These are phyloP conservation scores for Pinus taeda DNA, from an alignment of 75 land plant genomes.

Conservation along the genomic window DNA sequence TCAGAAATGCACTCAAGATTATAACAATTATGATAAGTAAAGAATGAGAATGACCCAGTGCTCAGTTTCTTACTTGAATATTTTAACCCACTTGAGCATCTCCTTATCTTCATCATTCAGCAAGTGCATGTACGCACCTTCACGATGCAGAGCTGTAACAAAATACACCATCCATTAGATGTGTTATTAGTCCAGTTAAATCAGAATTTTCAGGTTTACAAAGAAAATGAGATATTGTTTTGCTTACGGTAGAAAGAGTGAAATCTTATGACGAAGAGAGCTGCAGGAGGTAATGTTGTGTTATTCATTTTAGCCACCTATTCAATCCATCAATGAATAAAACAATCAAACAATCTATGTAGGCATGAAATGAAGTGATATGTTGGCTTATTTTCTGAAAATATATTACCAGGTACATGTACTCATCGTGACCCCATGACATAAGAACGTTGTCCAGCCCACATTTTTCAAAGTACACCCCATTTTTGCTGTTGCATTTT, in stretches of 20 bases:
- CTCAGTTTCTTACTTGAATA: constrained; percentile 55
- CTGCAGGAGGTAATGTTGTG: constrained; percentile 76
- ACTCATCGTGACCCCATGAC: constrained; percentile 96
- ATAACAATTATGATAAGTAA: neutral
- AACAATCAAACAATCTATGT: no score
- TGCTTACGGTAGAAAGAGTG: constrained; percentile 82
- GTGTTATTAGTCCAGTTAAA: neutral
- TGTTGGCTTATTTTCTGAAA: no score
- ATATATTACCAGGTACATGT: constrained; percentile 77
- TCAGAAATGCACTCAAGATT: neutral
- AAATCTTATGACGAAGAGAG: constrained; percentile 73
- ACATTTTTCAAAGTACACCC: constrained; percentile 68
- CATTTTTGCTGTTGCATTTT: constrained; percentile 55
- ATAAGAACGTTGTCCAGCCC: constrained; percentile 79
- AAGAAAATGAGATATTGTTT: neutral
- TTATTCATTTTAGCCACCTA: constrained; percentile 82
- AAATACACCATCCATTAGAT: neutral
- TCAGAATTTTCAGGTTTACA: neutral
- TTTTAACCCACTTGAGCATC: constrained; percentile 68
- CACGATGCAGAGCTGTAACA: constrained; percentile 62
- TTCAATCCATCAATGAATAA: neutral
- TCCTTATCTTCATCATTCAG: constrained; percentile 73
- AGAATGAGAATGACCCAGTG: neutral
- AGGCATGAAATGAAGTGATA: no score
- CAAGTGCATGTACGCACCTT: constrained; percentile 60